These are phyloP conservation scores for Plasmodium gonderi DNA, from an alignment of 169 alveolate species.

Conservation along the genomic window DNA sequence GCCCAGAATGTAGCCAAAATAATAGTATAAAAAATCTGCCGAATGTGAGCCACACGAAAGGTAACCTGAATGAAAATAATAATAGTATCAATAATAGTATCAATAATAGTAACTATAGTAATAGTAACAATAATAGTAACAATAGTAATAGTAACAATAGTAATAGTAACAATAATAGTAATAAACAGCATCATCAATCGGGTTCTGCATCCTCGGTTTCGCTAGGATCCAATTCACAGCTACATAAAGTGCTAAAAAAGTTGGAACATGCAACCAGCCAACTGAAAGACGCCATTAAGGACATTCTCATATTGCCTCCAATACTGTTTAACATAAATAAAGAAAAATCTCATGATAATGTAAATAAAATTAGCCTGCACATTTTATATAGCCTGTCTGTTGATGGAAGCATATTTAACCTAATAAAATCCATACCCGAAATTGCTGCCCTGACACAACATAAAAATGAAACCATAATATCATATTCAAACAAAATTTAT, in stretches of 20 bases:
- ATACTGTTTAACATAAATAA: constrained; percentile 65
- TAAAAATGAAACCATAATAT: constrained; percentile 59
- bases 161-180: neutral
- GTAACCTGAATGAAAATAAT: constrained; percentile 2
- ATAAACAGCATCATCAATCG: neutral
- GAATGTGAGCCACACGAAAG: neutral
- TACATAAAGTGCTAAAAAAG: constrained; percentile 58
- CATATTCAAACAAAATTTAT: constrained; percentile 59
- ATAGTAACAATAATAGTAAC: neutral
- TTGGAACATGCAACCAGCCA: constrained; percentile 67
- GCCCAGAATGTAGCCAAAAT: neutral
- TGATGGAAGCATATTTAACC: constrained; percentile 67
- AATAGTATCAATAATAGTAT: no score
- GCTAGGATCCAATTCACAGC: constrained; percentile 6
- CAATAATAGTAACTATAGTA: neutral
- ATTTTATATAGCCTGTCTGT: constrained; percentile 69
- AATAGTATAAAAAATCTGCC: neutral
- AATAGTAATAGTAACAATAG: neutral
- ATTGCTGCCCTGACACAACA: constrained; percentile 54
- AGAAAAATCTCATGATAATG: constrained; percentile 19
- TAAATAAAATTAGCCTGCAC: constrained; percentile 53
- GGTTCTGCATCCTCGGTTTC: neutral
- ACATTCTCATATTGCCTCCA: constrained; percentile 62
- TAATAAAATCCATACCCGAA: constrained; percentile 72
- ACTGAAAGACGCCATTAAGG: constrained; percentile 71